Evolutionary conservation across 164 flowering plant genomes (phyloP).

Genomic region (Annona cherimola): DNA sequence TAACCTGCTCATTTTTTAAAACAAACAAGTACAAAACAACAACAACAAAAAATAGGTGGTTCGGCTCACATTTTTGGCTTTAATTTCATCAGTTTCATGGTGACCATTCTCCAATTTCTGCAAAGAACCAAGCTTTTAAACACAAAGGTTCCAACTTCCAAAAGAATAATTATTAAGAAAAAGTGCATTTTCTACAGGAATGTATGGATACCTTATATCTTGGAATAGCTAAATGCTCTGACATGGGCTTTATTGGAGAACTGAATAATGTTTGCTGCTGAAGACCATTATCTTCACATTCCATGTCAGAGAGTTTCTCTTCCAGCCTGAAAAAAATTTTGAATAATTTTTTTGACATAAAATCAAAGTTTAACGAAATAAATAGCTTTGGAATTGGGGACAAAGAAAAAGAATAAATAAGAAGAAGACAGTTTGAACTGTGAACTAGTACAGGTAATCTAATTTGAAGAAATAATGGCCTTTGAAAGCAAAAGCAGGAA

Average conservation of each 20-base stretch:
- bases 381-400: not conserved
- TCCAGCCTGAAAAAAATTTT: slow-evolving; percentile 45
- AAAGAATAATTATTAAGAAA: not conserved
- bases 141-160: not conserved
- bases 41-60: not conserved
- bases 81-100: slow-evolving; percentile 43
- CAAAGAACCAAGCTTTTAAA: slow-evolving; percentile 9
- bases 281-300: slow-evolving; percentile 74
- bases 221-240: slow-evolving; percentile 39
- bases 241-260: slow-evolving; percentile 45
- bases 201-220: slow-evolving; percentile 31
- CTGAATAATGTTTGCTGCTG: slow-evolving; percentile 55
- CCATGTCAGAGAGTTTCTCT: slow-evolving; percentile 78
- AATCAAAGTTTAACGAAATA: not conserved
- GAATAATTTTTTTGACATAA: not conserved
- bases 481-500: not conserved
- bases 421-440: too few species aligned
- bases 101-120: slow-evolving; percentile 81
- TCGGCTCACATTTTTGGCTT: slow-evolving; percentile 32
- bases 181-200: not conserved
- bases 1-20: not conserved
- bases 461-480: not conserved
- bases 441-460: not conserved
- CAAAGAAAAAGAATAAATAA: not conserved
- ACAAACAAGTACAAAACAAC: not conserved